Base-by-base conservation (phyloP, 2,329 filamentous ascomycete species). In the Escovopsis sp. region DNA sequence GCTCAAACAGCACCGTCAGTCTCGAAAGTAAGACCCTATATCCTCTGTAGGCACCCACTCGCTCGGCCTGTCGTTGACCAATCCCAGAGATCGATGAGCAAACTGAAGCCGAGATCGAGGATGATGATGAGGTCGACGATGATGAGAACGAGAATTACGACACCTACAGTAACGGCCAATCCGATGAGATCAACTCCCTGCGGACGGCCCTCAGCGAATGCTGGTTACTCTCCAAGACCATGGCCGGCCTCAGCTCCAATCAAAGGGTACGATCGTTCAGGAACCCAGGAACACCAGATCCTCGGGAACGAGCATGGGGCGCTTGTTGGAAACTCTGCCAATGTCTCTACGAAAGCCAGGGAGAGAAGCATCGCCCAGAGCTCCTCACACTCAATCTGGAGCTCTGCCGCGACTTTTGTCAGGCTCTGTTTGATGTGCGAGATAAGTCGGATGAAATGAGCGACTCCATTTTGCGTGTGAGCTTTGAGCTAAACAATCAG, bases 401-500 rank as follows among this genome's bases (percentile, higher is more conserved):
- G 52, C 64, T 94, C 4, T 94, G 86, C 53, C 77, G 86, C 16
- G 84, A 93, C 44, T 94, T 96, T 50, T 94, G 86, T 48, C 86
- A 94, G 56, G 73, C 85, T 0, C 63, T 94, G 10, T 96, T 94
- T 48, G 87, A 94, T 50, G 77, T 88, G 14, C 71, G 87, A 27
- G 70, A 79, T 40, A 76, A 76, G 43, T 76, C 79, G 35, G 80
- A 93, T 42, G 84, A 90, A 48, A 62, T 74, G 1, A 72, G 80
- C 0, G 88, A 96, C 54, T 93, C 87, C 0, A 79, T 94, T 12
- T 60, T 96, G 32, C 70, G 88, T 33, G 87, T 94, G 44, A 94
- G 84, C 59, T 94, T 94, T 52, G 88, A 94, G 58, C 66, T 94
- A 17, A 94, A 92, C 58, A 94, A 93, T 48, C 87, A 96, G 71